Evolutionary conservation across 768 basidiomycete genomes (phyloP), one percentile per base, ranked within the genome.

Genomic region (Bullera alba): DNA sequence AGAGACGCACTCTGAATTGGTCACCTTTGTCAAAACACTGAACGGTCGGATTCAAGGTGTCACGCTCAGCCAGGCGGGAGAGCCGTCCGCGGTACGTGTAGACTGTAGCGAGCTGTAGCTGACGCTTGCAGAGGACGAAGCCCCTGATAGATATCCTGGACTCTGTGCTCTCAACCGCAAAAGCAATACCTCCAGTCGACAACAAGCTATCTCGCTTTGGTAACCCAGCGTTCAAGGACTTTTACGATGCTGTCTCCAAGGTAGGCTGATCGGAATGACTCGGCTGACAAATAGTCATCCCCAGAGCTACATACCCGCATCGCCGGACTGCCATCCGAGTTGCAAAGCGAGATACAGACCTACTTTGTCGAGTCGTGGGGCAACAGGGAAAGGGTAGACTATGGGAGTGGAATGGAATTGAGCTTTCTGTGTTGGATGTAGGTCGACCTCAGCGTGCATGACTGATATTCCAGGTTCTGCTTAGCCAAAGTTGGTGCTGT

Each of bases 401-500:
- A 99, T 73, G 95, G 95, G n/a, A 95, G 91, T 62, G 95, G 95
- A 14, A 97, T 97, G 93, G 95, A 99, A 67, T 78, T 97, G 37
- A 93, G 96, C 73, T 99, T 96, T 65, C 53, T 97, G 2, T 96
- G 92, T 63, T 96, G 91, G 91, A 67, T 97, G 92, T 95, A 68
- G 58, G 88, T 76, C 10, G 23, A 2, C 5, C 41, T 1, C 5
- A 4, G 19, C 0, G 19, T 22, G 48, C 22, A 2, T 3, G 22
- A 44, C 46, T 58, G 23, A 47, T 23, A 6, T 4, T 21, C 32
- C 63, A 96, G 93, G 54, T 75, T 90, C 32, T 96, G 89, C 64
- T 75, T 97, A 2, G 79, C 83, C 58, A 80, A 80, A 3, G 75
- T 93, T 3, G 82, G 80, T 0, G 77, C 91, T 0, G 59, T 89